Evolutionary conservation across 805 yeast genomes (phyloP).

Genomic region (Lipomyces anomalus): DNA sequence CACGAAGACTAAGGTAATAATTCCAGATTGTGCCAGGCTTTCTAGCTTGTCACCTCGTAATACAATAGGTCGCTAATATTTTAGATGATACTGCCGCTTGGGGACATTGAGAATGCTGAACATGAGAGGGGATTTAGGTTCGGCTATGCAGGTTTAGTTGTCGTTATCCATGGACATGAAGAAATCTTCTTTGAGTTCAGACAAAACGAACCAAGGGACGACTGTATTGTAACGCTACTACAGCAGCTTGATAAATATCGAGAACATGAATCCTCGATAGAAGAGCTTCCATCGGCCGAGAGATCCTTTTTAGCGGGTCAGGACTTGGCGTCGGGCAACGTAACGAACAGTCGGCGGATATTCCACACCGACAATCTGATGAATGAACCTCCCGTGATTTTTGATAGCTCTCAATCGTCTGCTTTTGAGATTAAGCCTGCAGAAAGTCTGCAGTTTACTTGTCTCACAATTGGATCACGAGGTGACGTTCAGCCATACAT

Average conservation of each 20-base stretch:
- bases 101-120: conserved; percentile 63
- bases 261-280: background rate
- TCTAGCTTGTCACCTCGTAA: background rate
- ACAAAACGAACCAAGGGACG: conserved; percentile 60
- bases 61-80: too few species aligned
- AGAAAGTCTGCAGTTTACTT: conserved; percentile 52
- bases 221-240: conserved; percentile 50
- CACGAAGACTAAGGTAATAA: conserved; percentile 46
- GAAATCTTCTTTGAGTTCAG: conserved; percentile 74
- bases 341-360: conserved; percentile 5
- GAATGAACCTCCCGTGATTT: conserved; percentile 60
- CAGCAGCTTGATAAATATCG: conserved; percentile 42
- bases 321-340: background rate
- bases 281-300: conserved; percentile 2
- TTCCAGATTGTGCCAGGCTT: background rate
- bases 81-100: conserved; percentile 69
- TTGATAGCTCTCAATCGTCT: conserved; percentile 55
- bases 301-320: background rate
- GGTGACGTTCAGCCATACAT: conserved; percentile 97
- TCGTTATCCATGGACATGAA: conserved; percentile 68
- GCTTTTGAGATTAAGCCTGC: conserved; percentile 39
- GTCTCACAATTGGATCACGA: conserved; percentile 87
- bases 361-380: conserved; percentile 1
- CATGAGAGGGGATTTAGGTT: conserved; percentile 65
- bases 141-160: conserved; percentile 61